A percentile compares a stretch with the other conserved stretches of the same genome.
phyloP scores from a whole-genome alignment of 208 protist genomes.

The Zelonia costaricensis region DNA sequence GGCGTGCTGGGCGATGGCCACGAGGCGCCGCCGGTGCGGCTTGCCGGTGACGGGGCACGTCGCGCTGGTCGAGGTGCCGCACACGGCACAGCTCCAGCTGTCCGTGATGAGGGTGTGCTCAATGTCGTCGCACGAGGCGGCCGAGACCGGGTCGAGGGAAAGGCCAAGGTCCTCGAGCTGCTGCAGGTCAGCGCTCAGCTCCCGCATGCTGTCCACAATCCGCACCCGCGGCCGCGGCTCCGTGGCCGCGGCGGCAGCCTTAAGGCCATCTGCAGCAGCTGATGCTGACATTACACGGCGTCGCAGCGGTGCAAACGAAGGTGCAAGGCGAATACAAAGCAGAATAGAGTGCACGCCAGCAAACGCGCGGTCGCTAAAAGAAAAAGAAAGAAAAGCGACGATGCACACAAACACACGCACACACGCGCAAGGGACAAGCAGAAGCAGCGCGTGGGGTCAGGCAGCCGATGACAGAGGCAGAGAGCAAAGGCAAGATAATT shows the following conservation, averaged over 20 bases:
- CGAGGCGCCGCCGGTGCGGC: slow-evolving; percentile 71
- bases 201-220: slow-evolving; percentile 35
- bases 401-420: too few relatives aligned
- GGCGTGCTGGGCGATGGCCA: slow-evolving; percentile 56
- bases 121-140: slow-evolving; percentile 38
- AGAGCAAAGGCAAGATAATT: background rate
- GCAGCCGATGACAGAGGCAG: background rate
- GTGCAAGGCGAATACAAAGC: too few relatives aligned
- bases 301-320: background rate
- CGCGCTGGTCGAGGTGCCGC: slow-evolving; percentile 30
- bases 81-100: slow-evolving; percentile 58
- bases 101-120: slow-evolving; percentile 82
- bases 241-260: background rate
- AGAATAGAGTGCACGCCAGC: too few relatives aligned
- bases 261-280: background rate
- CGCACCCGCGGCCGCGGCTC: slow-evolving; percentile 4
- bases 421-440: background rate
- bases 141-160: slow-evolving; percentile 30
- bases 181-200: slow-evolving; percentile 37
- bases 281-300: background rate
- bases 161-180: slow-evolving; percentile 58
- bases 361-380: too few relatives aligned
- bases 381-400: too few relatives aligned
- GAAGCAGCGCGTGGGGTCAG: background rate
- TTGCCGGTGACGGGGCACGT: slow-evolving; percentile 56